A percentile compares a stretch with the other conserved stretches of the same genome.
Conservation (phyloP, 306 rosid species). For the Castanea crenata region DNA sequence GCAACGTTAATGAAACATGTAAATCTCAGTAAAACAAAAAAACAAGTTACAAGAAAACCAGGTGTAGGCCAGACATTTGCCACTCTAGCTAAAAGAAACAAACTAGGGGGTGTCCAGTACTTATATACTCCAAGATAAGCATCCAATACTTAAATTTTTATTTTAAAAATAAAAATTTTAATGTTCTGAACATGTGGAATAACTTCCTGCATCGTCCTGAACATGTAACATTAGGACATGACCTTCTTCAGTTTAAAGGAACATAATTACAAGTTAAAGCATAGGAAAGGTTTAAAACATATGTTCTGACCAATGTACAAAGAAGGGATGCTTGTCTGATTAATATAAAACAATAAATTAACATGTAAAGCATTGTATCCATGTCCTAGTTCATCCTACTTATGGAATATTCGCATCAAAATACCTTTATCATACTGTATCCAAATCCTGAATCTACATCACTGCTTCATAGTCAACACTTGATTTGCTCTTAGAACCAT, state of each 20-base stretch:
- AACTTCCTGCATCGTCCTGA: not conserved
- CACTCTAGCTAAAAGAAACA: not conserved
- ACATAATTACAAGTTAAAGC: not conserved
- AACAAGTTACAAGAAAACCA: not conserved
- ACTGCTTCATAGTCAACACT: no score
- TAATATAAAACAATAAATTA: not conserved
- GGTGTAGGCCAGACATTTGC: not conserved
- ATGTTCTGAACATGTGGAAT: not conserved
- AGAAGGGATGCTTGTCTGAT: not conserved
- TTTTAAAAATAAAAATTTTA: not conserved
- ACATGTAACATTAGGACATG: not conserved
- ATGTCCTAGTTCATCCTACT: not conserved
- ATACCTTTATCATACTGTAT: not conserved
- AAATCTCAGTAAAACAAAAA: not conserved
- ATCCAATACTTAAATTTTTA: not conserved
- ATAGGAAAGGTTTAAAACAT: not conserved
- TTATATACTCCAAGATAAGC: not conserved
- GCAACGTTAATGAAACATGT: constrained; percentile 13
- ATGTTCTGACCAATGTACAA: not conserved
- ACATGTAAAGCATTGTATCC: not conserved
- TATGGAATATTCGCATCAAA: not conserved
- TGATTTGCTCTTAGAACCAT: not conserved
- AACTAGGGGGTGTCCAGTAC: not conserved
- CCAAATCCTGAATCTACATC: not conserved
- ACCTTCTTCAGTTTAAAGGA: not conserved